phyloP scores from a whole-genome alignment of 495 filamentous ascomycete genomes.

The Letharia columbiana region DNA sequence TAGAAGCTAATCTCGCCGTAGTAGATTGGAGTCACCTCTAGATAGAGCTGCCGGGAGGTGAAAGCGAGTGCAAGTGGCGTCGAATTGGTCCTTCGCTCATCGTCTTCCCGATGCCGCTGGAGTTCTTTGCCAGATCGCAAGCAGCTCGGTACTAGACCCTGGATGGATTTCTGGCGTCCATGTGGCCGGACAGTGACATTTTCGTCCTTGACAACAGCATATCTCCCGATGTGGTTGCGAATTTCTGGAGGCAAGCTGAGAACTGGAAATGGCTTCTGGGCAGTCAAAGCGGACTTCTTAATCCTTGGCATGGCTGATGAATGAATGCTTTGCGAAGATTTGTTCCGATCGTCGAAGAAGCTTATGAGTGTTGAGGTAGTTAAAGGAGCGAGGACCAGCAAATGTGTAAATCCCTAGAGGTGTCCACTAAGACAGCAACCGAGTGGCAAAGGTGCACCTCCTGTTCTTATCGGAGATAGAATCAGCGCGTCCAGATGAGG shows the following conservation, averaged over 20 bases:
- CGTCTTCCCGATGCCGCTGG: not conserved
- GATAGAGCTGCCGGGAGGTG: conserved; percentile 10
- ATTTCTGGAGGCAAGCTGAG: conserved; percentile 7
- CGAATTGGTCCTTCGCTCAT: not conserved
- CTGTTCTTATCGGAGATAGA: too few relatives aligned
- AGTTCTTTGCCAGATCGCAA: not conserved
- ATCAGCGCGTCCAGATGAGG: too few relatives aligned
- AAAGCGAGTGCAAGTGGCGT: not conserved
- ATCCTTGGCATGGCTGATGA: not conserved
- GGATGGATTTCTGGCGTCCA: not conserved
- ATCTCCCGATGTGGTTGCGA: conserved; percentile 8
- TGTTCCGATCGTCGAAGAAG: too few relatives aligned
- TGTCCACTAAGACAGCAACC: not conserved
- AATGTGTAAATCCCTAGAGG: not conserved
- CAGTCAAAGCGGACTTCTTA: not conserved
- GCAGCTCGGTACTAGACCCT: not conserved
- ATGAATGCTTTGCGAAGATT: not conserved
- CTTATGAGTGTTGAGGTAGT: not conserved
- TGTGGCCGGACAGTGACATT: not conserved
- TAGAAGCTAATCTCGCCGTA: not conserved
- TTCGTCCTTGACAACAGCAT: not conserved
- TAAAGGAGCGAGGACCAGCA: not conserved
- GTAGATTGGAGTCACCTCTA: conserved; percentile 8
- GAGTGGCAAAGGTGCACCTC: too few relatives aligned
- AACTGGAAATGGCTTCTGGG: not conserved